Percentiles rank a stretch among this genome's conserved stretches.
These are phyloP conservation scores for Xylaria sp. DNA, from an alignment of 2,329 filamentous ascomycete genomes.

Conservation along the genomic window DNA sequence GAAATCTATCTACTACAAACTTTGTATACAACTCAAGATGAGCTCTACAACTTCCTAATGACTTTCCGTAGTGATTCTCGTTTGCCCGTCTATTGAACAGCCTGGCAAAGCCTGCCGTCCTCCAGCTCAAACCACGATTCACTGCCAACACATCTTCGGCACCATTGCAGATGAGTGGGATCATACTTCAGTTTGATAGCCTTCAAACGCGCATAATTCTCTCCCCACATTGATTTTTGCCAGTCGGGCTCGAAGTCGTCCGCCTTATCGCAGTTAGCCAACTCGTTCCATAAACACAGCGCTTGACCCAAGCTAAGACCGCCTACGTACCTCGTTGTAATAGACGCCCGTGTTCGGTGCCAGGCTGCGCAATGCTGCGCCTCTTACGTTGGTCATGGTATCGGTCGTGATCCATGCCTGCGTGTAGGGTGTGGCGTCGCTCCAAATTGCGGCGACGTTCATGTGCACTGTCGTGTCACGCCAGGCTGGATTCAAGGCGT, in stretches of 20 bases:
- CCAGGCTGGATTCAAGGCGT: slow-evolving; percentile 7
- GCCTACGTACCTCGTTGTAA: not conserved
- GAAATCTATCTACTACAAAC: too few relatives aligned
- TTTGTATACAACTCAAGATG: too few relatives aligned
- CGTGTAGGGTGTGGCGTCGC: not conserved
- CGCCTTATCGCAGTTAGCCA: not conserved
- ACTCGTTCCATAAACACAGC: not conserved
- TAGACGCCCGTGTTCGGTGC: not conserved
- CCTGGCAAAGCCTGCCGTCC: not conserved
- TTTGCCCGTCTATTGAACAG: too few relatives aligned
- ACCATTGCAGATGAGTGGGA: not conserved
- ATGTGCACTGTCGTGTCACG: not conserved
- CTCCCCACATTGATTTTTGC: slow-evolving; percentile 2
- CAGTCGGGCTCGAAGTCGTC: slow-evolving; percentile 5
- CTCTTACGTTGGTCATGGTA: not conserved
- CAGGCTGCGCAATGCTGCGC: not conserved
- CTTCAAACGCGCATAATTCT: not conserved
- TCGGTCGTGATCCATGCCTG: not conserved
- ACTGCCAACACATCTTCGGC: not conserved
- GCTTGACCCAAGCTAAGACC: not conserved
- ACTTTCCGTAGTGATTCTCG: too few relatives aligned
- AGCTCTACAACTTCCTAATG: too few relatives aligned
- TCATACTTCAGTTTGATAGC: not conserved
- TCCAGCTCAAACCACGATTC: not conserved
- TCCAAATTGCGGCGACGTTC: not conserved